Base-by-base conservation (phyloP, 2,329 filamentous ascomycete genomes). In the Peltaster fructicola region DNA sequence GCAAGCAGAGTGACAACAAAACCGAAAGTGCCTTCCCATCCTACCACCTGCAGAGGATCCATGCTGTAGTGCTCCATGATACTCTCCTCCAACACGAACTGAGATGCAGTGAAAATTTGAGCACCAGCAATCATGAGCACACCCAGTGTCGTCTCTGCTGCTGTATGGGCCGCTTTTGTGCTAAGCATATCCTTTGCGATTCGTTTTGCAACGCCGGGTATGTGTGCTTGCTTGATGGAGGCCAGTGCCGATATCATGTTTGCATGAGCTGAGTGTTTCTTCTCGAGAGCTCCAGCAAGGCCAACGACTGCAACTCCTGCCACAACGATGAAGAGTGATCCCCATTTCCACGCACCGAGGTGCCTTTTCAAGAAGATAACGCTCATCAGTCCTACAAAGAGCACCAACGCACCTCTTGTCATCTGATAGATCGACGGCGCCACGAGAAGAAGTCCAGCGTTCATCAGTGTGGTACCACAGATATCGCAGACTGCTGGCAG, bases 381-480 rank as follows among this genome's bases (percentile, higher is more conserved):
- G 44, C 82, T 92, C 56, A 98, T 93, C 0, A 95, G 57, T 0
- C 88, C 88, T 11, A 98, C 88, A 41, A 98, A 98, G 5, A 98
- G 63, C 3, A 98, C 85, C 20, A 98, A 63, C 1, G 88, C 88
- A 6, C 88, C 88, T 30, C 88, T 65, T 1, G 85, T 95, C 88
- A 98, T 98, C 56, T 98, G 88, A 54, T 93, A 98, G 44, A 98
- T 93, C 32, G 80, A 90, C 2, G 88, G 81, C 8, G 80, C 88
- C 13, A 95, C 84, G 47, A 95, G 84, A 23, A 95, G 63, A 37
- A 98, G 62, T 3, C 88, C 88, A 4, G 81, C 78, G 45, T 98
- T 98, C 84, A 98, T 95, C 27, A 95, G 65, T 4, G 88, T 98
- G 4, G 88, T 98, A 23, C 81, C 88, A 13, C 78, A 71, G 36